Percentiles rank a stretch among this genome's conserved stretches.
phyloP scores from a whole-genome alignment of 2,329 filamentous ascomycete species.

The Claviceps citrina region DNA sequence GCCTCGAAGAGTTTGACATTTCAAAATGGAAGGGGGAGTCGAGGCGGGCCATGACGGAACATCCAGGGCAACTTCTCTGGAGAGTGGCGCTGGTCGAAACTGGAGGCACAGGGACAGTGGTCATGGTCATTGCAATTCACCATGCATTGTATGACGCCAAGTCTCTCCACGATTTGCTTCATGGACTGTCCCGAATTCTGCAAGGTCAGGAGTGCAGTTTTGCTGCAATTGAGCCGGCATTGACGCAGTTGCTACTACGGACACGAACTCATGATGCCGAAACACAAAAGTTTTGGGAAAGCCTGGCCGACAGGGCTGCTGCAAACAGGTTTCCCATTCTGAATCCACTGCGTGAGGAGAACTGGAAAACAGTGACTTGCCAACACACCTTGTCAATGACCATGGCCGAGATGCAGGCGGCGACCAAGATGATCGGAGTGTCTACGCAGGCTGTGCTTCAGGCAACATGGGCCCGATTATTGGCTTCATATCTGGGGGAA shows the following conservation, averaged over 20 bases:
- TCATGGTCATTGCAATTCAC: constrained; percentile 43
- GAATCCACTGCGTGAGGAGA: constrained; percentile 40
- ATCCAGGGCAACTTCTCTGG: constrained; percentile 48
- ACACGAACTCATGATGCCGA: constrained; percentile 15
- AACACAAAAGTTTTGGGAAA: constrained; percentile 47
- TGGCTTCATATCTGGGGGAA: constrained; percentile 67
- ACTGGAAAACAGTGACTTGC: constrained; percentile 19
- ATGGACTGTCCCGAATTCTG: constrained; percentile 32
- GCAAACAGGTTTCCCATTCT: constrained; percentile 63
- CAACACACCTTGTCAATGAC: constrained; percentile 21
- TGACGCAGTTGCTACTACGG: constrained; percentile 28
- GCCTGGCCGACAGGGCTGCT: constrained; percentile 33
- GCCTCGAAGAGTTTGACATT: neutral
- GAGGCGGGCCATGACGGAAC: constrained; percentile 19
- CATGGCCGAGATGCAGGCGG: constrained; percentile 33
- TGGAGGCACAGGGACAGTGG: constrained; percentile 17
- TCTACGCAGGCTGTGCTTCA: constrained; percentile 64
- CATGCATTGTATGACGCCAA: constrained; percentile 79
- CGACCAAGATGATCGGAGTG: constrained; percentile 43
- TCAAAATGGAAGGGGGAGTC: constrained; percentile 23
- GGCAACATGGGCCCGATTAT: constrained; percentile 60
- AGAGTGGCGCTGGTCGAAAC: constrained; percentile 32
- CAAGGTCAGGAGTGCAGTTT: constrained; percentile 7
- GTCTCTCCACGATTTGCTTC: constrained; percentile 51
- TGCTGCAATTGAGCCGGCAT: constrained; percentile 17